phyloP scores from a whole-genome alignment of 345 rosid genomes.

The Gossypium mustelinum region DNA sequence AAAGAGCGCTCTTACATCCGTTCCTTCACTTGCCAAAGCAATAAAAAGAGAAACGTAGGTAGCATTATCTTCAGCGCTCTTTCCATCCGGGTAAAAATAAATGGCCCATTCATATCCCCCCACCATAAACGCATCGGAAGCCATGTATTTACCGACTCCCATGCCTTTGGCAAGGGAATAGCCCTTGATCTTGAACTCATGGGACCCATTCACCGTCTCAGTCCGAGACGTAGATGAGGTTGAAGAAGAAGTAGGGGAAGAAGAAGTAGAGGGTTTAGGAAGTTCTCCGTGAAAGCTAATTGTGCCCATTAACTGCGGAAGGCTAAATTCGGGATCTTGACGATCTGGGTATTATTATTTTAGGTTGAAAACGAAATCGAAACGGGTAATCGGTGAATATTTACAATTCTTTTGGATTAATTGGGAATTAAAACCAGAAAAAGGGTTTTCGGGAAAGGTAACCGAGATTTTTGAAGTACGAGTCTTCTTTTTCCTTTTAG shows the following conservation, averaged over 20 bases:
- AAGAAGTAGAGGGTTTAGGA: constrained; percentile 34
- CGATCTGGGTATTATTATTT: neutral
- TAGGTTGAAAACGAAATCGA: neutral
- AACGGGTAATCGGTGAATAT: neutral
- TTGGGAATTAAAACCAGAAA: neutral
- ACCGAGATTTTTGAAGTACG: neutral
- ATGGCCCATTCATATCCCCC: constrained; percentile 80
- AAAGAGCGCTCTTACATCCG: constrained; percentile 72
- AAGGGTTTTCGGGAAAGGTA: neutral
- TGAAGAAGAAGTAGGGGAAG: constrained; percentile 19
- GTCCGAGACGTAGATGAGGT: constrained; percentile 53
- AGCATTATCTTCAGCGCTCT: constrained; percentile 63
- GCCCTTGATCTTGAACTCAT: constrained; percentile 64
- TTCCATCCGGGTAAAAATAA: constrained; percentile 79
- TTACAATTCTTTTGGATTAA: neutral
- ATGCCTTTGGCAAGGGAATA: constrained; percentile 62
- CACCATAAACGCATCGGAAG: constrained; percentile 53
- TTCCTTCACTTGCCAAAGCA: constrained; percentile 71
- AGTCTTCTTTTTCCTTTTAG: neutral
- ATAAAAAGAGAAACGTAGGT: constrained; percentile 58
- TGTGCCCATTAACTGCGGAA: constrained; percentile 51
- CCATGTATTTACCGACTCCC: constrained; percentile 72
- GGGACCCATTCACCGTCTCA: constrained; percentile 66
- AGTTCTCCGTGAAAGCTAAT: constrained; percentile 41
- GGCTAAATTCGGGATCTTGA: constrained; percentile 9